Conservation (phyloP, 164 flowering plant genomes). For the Pachysandra terminalis region DNA sequence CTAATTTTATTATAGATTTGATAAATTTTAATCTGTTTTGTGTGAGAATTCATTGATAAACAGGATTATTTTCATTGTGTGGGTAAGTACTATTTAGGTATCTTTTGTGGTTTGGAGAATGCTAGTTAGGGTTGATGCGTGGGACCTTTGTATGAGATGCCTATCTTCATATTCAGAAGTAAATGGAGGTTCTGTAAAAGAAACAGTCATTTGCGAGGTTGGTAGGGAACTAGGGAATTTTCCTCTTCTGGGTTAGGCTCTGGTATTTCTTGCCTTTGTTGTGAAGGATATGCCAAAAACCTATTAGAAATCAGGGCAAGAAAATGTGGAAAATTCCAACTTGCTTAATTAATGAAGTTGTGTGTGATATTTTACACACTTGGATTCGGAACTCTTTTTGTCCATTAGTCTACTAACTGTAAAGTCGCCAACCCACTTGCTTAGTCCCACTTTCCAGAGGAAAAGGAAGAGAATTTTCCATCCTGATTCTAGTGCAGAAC, state of each 20-base stretch:
- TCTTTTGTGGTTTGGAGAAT: constrained; percentile 10
- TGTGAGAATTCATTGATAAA: no score
- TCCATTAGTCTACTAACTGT: neutral
- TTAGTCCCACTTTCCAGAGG: no score
- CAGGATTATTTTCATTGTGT: no score
- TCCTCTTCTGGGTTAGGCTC: constrained; percentile 23
- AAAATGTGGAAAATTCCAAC: constrained; percentile 10
- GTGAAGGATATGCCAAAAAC: neutral
- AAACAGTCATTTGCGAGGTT: constrained; percentile 28
- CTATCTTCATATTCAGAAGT: constrained; percentile 35
- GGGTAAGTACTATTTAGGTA: neutral
- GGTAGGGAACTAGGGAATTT: constrained; percentile 34
- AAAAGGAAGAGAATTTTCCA: neutral
- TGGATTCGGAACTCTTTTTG: neutral
- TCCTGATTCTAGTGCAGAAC: neutral
- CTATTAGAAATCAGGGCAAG: constrained; percentile 2
- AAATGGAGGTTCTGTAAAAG: constrained; percentile 24
- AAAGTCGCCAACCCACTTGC: no score
- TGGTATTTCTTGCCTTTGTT: constrained; percentile 25
- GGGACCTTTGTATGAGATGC: constrained; percentile 48
- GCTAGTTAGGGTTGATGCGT: constrained; percentile 26
- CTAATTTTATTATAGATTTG: neutral
- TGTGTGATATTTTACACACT: neutral
- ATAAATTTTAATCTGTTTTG: neutral
- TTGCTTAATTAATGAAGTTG: neutral